Conservation (phyloP, 345 rosid genomes). For the Melaleuca alternifolia region DNA sequence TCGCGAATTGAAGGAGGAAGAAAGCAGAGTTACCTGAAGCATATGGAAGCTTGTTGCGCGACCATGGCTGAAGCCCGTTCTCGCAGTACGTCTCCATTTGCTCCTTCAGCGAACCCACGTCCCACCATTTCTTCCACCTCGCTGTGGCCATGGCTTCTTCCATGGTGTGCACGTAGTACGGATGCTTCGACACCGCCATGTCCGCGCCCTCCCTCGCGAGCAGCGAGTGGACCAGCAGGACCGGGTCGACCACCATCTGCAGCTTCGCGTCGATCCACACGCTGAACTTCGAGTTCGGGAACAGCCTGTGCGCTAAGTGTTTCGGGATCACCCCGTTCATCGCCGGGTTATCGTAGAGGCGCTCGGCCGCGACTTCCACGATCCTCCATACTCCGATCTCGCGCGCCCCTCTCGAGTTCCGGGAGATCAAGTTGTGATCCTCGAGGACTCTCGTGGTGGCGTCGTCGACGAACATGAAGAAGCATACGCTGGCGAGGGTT, state of each 20-base stretch:
- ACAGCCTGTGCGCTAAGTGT: conserved; percentile 65
- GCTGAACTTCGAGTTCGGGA: conserved; percentile 76
- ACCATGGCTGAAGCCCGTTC: conserved; percentile 81
- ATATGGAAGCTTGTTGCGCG: conserved; percentile 52
- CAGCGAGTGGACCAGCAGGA: conserved; percentile 60
- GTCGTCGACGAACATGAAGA: conserved; percentile 86
- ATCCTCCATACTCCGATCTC: conserved; percentile 67
- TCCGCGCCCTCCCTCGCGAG: conserved; percentile 40
- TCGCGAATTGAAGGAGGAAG: not conserved
- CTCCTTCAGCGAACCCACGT: conserved; percentile 35
- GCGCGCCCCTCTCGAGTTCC: conserved; percentile 1
- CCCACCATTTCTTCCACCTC: conserved; percentile 90
- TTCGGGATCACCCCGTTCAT: conserved; percentile 94
- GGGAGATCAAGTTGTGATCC: conserved; percentile 29
- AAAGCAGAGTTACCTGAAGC: conserved; percentile 43
- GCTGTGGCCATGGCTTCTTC: conserved; percentile 97
- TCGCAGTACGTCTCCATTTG: conserved; percentile 94
- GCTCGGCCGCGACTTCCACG: conserved; percentile 26
- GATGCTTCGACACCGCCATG: conserved; percentile 79
- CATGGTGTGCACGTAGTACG: conserved; percentile 58
- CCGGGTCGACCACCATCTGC: conserved; percentile 73
- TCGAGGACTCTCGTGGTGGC: conserved; percentile 39
- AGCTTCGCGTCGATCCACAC: conserved; percentile 88
- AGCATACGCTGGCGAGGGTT: conserved; percentile 44
- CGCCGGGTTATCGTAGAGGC: conserved; percentile 53